A percentile compares a stretch with the other conserved stretches of the same genome.
These are phyloP conservation scores for Aspergillus carlsbadensis DNA, from an alignment of 495 filamentous ascomycete genomes.

Conservation along the genomic window DNA sequence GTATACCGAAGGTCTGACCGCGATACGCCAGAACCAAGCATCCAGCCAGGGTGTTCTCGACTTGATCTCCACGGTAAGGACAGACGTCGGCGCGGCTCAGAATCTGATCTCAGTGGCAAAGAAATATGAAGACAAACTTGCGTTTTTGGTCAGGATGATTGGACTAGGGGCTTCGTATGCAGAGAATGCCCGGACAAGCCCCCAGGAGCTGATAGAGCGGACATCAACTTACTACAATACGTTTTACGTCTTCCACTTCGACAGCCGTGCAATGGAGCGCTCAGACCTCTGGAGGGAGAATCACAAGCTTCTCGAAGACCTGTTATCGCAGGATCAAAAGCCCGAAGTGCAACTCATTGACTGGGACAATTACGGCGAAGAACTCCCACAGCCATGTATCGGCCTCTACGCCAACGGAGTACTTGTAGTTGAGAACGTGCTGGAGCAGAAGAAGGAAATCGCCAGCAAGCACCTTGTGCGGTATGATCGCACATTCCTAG, in stretches of 20 bases:
- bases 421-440: conserved; percentile 2
- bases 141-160: neutral
- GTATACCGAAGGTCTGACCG: neutral
- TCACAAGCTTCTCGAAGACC: neutral
- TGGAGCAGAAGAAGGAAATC: conserved; percentile 10
- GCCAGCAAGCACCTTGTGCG: neutral
- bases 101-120: neutral
- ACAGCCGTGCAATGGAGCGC: neutral
- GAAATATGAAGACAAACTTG: neutral
- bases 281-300: conserved; percentile 1
- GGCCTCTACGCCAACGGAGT: neutral
- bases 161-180: neutral
- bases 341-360: neutral
- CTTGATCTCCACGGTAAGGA: neutral
- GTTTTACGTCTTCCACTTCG: conserved; percentile 3
- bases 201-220: neutral
- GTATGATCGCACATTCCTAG: neutral
- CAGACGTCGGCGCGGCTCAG: neutral
- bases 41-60: neutral
- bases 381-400: neutral
- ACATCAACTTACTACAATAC: neutral
- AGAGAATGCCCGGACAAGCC: neutral
- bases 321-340: neutral
- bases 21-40: neutral
- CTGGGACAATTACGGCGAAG: neutral